Evolutionary conservation across 176 grass and related monocot genomes (phyloP).

Genomic region (Oryza rufipogon): DNA sequence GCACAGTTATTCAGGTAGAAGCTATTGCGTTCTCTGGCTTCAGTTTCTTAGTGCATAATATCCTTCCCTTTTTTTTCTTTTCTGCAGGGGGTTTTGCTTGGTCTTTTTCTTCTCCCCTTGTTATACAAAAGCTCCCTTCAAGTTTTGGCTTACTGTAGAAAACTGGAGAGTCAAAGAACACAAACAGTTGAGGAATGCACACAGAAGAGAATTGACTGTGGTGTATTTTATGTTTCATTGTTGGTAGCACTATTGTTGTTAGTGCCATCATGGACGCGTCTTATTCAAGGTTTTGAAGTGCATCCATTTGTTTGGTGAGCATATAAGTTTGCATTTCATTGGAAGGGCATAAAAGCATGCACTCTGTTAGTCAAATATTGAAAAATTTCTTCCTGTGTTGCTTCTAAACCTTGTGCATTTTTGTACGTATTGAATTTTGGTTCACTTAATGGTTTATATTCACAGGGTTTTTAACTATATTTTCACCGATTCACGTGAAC

Average conservation of each 20-base stretch:
- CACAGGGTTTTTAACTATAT: slow-evolving; percentile 82
- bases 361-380: background rate
- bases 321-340: background rate
- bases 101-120: slow-evolving; percentile 75
- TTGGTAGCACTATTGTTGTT: slow-evolving; percentile 54
- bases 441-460: slow-evolving; percentile 45
- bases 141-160: slow-evolving; percentile 55
- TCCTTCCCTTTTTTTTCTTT: slow-evolving; percentile 18
- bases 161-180: slow-evolving; percentile 39
- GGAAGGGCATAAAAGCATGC: background rate
- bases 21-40: slow-evolving; percentile 20
- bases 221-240: slow-evolving; percentile 71
- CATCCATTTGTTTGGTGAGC: slow-evolving; percentile 85
- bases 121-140: slow-evolving; percentile 66
- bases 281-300: slow-evolving; percentile 64
- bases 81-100: slow-evolving; percentile 76
- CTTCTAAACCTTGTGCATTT: background rate
- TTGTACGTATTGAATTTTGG: background rate
- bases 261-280: slow-evolving; percentile 76
- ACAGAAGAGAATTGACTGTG: slow-evolving; percentile 44
- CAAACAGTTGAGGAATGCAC: slow-evolving; percentile 28
- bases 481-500: slow-evolving; percentile 57
- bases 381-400: background rate
- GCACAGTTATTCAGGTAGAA: slow-evolving; percentile 82
- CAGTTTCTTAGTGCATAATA: slow-evolving; percentile 31